Base-by-base conservation (phyloP, 2,329 filamentous ascomycete genomes). In the Aspergillus viridinutans region DNA sequence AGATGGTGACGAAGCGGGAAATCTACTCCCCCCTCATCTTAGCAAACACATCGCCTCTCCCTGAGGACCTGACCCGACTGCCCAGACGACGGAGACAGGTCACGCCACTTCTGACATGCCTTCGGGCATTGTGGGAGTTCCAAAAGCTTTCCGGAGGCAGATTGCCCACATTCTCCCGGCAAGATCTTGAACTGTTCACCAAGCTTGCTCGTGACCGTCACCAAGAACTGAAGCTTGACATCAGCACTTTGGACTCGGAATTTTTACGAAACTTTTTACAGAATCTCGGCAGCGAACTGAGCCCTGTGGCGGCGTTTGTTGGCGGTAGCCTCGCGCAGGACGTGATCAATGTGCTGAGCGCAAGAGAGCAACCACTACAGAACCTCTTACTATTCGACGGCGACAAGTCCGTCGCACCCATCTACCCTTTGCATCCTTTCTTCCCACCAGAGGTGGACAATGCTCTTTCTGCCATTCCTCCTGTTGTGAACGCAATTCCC, bases 361-460 rank as follows among this genome's bases (percentile, higher is more conserved):
- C 90, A 71, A 86, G 89, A 43, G 92, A 97, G 76, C 94, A 97
- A 74, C 94, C 94, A 0, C 89, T 99, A 45, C 94, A 99, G 77
- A 99, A 99, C 73, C 85, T 96, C 72, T 83, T 96, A 51, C 80
- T 97, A 21, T 96, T 97, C 67, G 92, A 97, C 72, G 92, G 92
- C 14, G 89, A 90, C 64, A 83, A 82, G 49, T 89, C 90, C 74
- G 84, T 90, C 62, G 90, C 89, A 0, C 86, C 86, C 1, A 86
- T 94, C 63, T 96, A 94, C 71, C 83, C 91, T 1, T 79, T 97
- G 45, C 90, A 95, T 69, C 90, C 91, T 0, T 80, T 83, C 61
- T 82, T 83, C 65, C 69, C 74, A 6, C 64, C 70, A 1, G 67
- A 69, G 38, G 61, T 67, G 43, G 64, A 63, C 12, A 64, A 63